Percentiles rank a stretch among this genome's conserved stretches.
Conservation (phyloP, 1,284 basidiomycete species). For the Pisolithus thermaeus region DNA sequence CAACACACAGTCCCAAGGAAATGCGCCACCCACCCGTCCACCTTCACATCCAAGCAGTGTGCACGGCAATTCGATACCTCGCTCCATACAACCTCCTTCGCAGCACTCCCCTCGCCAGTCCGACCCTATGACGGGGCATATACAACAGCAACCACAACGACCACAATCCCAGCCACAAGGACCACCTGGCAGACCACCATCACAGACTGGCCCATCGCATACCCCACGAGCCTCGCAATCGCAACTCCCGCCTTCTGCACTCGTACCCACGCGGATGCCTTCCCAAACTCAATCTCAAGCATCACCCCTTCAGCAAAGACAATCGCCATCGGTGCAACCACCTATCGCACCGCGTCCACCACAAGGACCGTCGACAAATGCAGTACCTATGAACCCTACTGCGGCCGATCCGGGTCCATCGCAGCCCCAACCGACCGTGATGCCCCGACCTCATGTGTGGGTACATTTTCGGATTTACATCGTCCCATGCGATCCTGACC, state of each 20-base stretch:
- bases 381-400: constrained; percentile 15
- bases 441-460: constrained; percentile 31
- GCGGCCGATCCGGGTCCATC: constrained; percentile 25
- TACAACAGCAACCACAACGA: constrained; percentile 37
- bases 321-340: constrained; percentile 30
- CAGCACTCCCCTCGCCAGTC: constrained; percentile 39
- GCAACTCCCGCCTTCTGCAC: constrained; percentile 30
- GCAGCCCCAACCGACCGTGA: constrained; percentile 19
- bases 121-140: constrained; percentile 33
- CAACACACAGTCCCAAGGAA: constrained; percentile 26
- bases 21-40: constrained; percentile 37
- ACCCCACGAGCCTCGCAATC: constrained; percentile 31
- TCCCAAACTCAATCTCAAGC: constrained; percentile 29
- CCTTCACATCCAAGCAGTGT: constrained; percentile 37
- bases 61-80: constrained; percentile 26
- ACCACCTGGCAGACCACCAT: constrained; percentile 31
- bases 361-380: constrained; percentile 19
- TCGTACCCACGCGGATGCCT: constrained; percentile 25
- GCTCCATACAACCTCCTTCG: constrained; percentile 31
- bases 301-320: constrained; percentile 29
- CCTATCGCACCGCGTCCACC: constrained; percentile 35
- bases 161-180: constrained; percentile 47
- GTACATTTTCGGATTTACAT: constrained; percentile 9
- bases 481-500: constrained; percentile 10
- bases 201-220: constrained; percentile 31